phyloP scores from a whole-genome alignment of 2,329 filamentous ascomycete genomes.

The Xylariaceae sp. region DNA sequence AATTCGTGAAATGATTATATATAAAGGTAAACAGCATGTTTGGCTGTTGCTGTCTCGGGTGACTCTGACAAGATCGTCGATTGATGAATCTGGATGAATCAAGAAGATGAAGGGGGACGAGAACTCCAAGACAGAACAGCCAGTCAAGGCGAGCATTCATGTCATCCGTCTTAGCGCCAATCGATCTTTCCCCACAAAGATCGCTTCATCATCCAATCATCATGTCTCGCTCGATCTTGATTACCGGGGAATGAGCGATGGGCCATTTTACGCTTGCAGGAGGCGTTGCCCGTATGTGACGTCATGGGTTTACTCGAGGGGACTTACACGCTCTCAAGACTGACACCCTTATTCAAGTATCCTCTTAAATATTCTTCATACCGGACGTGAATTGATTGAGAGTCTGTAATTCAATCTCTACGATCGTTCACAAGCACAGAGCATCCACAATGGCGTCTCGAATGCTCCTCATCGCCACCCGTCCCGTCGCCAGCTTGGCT shows the following conservation, averaged over 20 bases:
- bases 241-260: background rate
- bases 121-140: too few relatives aligned
- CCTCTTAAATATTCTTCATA: background rate
- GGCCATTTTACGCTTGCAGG: background rate
- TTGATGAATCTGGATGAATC: too few relatives aligned
- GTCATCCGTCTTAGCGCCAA: constrained; percentile 5
- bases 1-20: too few relatives aligned
- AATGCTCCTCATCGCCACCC: constrained; percentile 23
- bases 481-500: constrained; percentile 24
- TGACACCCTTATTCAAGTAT: background rate
- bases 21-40: too few relatives aligned
- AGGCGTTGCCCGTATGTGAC: constrained; percentile 15
- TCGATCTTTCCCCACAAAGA: background rate
- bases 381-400: background rate
- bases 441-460: constrained; percentile 31
- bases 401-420: background rate
- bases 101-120: too few relatives aligned
- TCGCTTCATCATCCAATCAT: constrained; percentile 12
- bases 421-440: background rate
- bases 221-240: background rate
- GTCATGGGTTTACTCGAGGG: constrained; percentile 11
- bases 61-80: too few relatives aligned
- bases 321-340: background rate
- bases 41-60: too few relatives aligned
- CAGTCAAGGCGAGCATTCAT: too few relatives aligned